phyloP scores from a whole-genome alignment of 2,329 filamentous ascomycete genomes.

The Trichoderma cornu-damae region DNA sequence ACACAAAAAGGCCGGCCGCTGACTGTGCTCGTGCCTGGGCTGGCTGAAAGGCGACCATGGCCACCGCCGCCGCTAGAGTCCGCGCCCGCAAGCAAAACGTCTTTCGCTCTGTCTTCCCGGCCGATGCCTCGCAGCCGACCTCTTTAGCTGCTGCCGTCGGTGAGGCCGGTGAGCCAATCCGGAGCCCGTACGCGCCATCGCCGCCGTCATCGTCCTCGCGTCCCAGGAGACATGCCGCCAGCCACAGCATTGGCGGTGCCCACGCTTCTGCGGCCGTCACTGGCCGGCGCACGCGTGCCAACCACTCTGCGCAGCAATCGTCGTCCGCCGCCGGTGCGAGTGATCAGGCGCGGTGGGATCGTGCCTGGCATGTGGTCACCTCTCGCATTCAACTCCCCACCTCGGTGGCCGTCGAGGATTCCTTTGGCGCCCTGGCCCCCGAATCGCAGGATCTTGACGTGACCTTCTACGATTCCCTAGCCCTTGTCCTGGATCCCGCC shows the following conservation, averaged over 20 bases:
- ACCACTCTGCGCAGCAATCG: constrained; percentile 13
- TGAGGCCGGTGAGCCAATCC: constrained; percentile 44
- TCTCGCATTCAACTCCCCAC: constrained; percentile 51
- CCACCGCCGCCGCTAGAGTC: constrained; percentile 40
- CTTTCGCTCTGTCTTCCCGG: constrained; percentile 53
- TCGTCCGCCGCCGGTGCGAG: constrained; percentile 23
- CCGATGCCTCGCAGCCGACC: constrained; percentile 46
- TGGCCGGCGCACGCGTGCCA: constrained; percentile 12
- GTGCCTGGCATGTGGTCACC: constrained; percentile 59
- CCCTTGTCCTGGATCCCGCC: constrained; percentile 48
- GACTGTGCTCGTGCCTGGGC: background rate
- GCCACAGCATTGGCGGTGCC: constrained; percentile 3
- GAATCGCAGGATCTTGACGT: constrained; percentile 40
- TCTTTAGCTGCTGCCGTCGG: constrained; percentile 39
- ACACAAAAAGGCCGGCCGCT: too few species aligned
- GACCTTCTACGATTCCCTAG: constrained; percentile 48
- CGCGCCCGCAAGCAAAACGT: constrained; percentile 45
- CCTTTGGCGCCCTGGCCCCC: constrained; percentile 45
- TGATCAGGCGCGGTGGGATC: constrained; percentile 55
- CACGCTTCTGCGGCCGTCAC: background rate
- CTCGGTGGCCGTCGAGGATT: constrained; percentile 51
- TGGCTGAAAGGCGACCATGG: constrained; percentile 2
- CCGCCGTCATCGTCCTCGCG: constrained; percentile 21
- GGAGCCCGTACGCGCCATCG: constrained; percentile 33
- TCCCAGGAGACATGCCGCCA: constrained; percentile 21